Base-by-base conservation (phyloP, 148 eudicot species). In the Nepenthes mirabilis region DNA sequence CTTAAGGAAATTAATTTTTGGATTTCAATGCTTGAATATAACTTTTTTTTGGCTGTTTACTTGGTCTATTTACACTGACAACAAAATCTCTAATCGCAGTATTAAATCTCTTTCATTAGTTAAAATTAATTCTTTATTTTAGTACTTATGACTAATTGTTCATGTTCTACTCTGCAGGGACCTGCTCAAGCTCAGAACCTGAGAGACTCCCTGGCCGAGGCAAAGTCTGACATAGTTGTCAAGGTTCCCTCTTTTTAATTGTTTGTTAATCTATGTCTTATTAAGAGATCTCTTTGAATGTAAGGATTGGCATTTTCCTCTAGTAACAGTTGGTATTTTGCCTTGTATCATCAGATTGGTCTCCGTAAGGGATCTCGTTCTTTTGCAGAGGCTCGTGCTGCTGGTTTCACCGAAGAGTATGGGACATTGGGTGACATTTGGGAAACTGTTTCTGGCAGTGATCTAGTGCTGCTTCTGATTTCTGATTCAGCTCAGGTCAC, bases 151-250 rank as follows among this genome's bases (percentile, higher is more conserved):
- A 23, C 23, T 34, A 33, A 55, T 9, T 33, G 36, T 55, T 55
- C 36, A 55, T 33, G 36, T 33, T 33, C 1, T 34, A 32, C 32
- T 55, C 10, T 34, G 11, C 58, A 91, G 97, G 97, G 90, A 43
- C 97, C 97, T 54, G 97, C 97, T 68, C 97, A 91, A 76, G 97
- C 95, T 43, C 97, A 87, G 77, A 91, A 91, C 72, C 65, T 91
- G 58, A 87, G 79, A 75, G 97, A 91, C 68, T 91, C 97, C 57
- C 76, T 91, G 54, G 78, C 73, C 14, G 95, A 91, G 77, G 87
- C 83, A 54, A 85, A 88, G 36, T 87, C 95, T 43, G 84, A 87
- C 70, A 73, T 91, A 60, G 80, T 83, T 60, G 95, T 87, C 65
- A 87, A 91, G 95, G 97, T 86, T 5, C 45, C 13, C 9, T 49